phyloP scores from a whole-genome alignment of 2,329 filamentous ascomycete genomes.

The Sclerotinia borealis region DNA sequence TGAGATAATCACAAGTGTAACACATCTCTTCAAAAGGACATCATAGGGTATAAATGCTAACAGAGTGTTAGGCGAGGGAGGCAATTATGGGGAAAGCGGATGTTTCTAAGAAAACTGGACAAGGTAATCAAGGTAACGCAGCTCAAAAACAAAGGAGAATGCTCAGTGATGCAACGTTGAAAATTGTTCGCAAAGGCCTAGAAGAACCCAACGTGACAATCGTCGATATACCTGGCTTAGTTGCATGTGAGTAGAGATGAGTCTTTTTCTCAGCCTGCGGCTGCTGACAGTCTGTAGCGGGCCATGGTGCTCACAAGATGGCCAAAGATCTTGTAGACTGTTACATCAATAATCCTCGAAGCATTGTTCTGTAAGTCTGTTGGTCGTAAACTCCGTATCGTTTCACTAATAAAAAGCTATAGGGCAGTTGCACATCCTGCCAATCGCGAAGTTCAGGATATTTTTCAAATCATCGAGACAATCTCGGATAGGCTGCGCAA shows the following conservation, averaged over 20 bases:
- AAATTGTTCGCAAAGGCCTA: constrained; percentile 16
- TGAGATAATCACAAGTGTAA: neutral
- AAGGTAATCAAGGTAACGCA: neutral
- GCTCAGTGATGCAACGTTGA: neutral
- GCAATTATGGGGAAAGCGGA: neutral
- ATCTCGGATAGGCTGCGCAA: neutral
- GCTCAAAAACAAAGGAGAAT: neutral
- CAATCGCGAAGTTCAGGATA: constrained; percentile 35
- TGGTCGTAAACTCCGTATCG: neutral
- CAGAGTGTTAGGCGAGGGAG: neutral
- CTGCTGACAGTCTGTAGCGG: neutral
- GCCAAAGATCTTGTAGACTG: constrained; percentile 20
- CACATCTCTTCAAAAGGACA: neutral
- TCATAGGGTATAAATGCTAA: neutral
- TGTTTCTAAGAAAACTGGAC: neutral
- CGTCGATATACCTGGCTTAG: constrained; percentile 30
- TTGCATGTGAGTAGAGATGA: constrained; percentile 19
- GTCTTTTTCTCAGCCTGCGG: too few species aligned
- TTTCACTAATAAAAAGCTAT: neutral
- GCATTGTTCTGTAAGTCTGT: constrained; percentile 35
- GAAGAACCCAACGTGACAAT: constrained; percentile 22
- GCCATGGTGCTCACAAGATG: constrained; percentile 13
- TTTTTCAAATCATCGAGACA: constrained; percentile 24
- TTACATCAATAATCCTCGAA: constrained; percentile 38
- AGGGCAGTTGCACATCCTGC: constrained; percentile 38